Evolutionary conservation across 2,329 filamentous ascomycete genomes (phyloP).

Genomic region (Penicillium sp.): DNA sequence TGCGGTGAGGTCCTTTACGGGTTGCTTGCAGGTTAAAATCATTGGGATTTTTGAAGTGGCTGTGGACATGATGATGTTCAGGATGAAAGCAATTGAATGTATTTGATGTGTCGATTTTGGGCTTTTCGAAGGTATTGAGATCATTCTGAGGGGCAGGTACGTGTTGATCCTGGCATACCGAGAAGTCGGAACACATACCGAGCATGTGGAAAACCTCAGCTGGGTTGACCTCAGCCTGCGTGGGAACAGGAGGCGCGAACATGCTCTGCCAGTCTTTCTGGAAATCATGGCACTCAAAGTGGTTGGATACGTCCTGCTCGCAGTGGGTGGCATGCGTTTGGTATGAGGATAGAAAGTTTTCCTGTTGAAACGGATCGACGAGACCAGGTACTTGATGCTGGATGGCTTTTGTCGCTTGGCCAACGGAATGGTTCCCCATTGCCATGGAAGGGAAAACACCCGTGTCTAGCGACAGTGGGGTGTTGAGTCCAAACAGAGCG

Average conservation of each 20-base stretch:
- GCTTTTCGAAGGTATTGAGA: slow-evolving; percentile 14
- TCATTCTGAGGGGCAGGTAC: slow-evolving; percentile 15
- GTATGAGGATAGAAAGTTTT: slow-evolving; percentile 21
- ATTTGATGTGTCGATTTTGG: slow-evolving; percentile 18
- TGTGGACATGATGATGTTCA: slow-evolving; percentile 24
- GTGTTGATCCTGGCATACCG: slow-evolving; percentile 23
- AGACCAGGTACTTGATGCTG: slow-evolving; percentile 14
- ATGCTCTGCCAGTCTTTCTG: slow-evolving; percentile 24
- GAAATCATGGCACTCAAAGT: slow-evolving; percentile 26
- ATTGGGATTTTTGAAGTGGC: slow-evolving; percentile 24
- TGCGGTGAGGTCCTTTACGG: slow-evolving; percentile 26
- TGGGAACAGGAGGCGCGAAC: slow-evolving; percentile 19
- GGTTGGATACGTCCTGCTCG: slow-evolving; percentile 20
- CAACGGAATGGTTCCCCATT: slow-evolving; percentile 12
- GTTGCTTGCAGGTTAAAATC: slow-evolving; percentile 17
- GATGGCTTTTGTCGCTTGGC: slow-evolving; percentile 18
- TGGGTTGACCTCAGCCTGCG: slow-evolving; percentile 27
- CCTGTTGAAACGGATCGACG: slow-evolving; percentile 16
- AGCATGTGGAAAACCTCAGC: slow-evolving; percentile 32
- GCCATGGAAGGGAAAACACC: slow-evolving; percentile 21
- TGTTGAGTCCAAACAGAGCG: slow-evolving; percentile 27
- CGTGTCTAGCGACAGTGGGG: slow-evolving; percentile 25
- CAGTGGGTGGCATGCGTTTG: slow-evolving; percentile 20
- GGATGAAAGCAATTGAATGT: slow-evolving; percentile 27
- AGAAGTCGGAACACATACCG: slow-evolving; percentile 28